Evolutionary conservation across 2,329 filamentous ascomycete species (phyloP).

Genomic region (Trichophyton simii): DNA sequence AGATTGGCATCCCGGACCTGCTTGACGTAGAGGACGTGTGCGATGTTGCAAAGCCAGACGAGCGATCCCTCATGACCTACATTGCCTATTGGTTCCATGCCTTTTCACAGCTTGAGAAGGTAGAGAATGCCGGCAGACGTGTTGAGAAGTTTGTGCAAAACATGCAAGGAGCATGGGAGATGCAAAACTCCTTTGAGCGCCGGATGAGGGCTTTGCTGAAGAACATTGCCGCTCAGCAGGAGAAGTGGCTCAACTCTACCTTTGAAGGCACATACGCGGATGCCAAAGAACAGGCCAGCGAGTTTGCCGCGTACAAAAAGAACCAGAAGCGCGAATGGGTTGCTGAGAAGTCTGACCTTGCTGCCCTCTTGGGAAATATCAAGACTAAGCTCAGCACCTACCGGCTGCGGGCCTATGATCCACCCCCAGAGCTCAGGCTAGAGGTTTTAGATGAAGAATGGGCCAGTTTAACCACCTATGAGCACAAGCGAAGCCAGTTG

Average conservation of each 20-base stretch:
- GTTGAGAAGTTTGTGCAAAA: constrained; percentile 98
- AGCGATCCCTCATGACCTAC: constrained; percentile 96
- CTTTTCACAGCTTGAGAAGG: constrained; percentile 96
- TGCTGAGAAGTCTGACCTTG: constrained; percentile 90
- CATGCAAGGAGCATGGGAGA: constrained; percentile 99
- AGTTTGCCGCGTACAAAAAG: constrained; percentile 82
- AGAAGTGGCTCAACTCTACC: constrained; percentile 62
- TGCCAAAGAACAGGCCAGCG: constrained; percentile 70
- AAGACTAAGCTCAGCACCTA: constrained; percentile 98
- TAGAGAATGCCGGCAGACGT: constrained; percentile 88
- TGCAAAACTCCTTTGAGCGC: constrained; percentile 92
- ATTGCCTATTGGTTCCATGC: constrained; percentile 99
- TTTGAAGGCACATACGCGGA: constrained; percentile 90
- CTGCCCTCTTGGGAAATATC: constrained; percentile 89
- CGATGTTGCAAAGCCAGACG: constrained; percentile 89
- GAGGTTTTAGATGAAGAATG: constrained; percentile 76
- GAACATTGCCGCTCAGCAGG: constrained; percentile 59
- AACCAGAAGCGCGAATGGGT: constrained; percentile 91
- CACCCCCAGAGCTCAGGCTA: constrained; percentile 67
- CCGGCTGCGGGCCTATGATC: constrained; percentile 77
- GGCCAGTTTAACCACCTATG: constrained; percentile 63
- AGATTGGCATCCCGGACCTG: constrained; percentile 92
- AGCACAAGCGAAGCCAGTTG: constrained; percentile 77
- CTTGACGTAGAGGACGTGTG: constrained; percentile 97
- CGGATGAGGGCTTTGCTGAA: constrained; percentile 74